phyloP scores from a whole-genome alignment of 139 green algal species.

The Spirogloea muscicola region DNA sequence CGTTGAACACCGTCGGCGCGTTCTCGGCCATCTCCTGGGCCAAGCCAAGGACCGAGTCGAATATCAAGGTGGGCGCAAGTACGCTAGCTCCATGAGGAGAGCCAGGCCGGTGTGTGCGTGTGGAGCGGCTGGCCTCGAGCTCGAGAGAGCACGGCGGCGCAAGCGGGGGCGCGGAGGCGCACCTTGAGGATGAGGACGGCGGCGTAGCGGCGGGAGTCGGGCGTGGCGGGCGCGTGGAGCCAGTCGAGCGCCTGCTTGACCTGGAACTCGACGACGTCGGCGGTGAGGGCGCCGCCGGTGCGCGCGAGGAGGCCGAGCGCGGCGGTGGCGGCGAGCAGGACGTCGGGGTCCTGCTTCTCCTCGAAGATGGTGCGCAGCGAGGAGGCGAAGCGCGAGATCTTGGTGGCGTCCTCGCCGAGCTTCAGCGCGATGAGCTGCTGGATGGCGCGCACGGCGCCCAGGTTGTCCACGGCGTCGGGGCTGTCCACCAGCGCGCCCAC shows the following conservation, averaged over 20 bases:
- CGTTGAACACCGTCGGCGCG: slow-evolving; percentile 96
- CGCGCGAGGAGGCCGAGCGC: slow-evolving; percentile 72
- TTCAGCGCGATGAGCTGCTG: slow-evolving; percentile 84
- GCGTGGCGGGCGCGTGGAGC: slow-evolving; percentile 48
- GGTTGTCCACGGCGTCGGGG: slow-evolving; percentile 32
- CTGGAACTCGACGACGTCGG: slow-evolving; percentile 83
- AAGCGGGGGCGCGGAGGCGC: too few relatives aligned
- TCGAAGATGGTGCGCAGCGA: slow-evolving; percentile 63
- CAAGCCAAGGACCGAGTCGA: too few relatives aligned
- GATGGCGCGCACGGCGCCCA: slow-evolving; percentile 79
- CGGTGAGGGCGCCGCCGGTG: slow-evolving; percentile 67
- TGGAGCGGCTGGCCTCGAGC: too few relatives aligned
- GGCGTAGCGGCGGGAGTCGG: slow-evolving; percentile 58
- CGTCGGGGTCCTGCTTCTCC: slow-evolving; percentile 50
- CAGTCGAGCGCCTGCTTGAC: slow-evolving; percentile 62
- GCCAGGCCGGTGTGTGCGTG: too few relatives aligned
- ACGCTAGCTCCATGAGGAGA: too few relatives aligned
- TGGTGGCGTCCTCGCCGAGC: slow-evolving; percentile 57
- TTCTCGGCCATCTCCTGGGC: slow-evolving; percentile 83
- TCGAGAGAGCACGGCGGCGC: too few relatives aligned
- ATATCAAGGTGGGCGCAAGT: too few relatives aligned
- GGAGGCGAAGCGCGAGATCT: slow-evolving; percentile 62
- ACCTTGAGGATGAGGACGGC: slow-evolving; percentile 71
- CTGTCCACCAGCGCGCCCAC: slow-evolving; percentile 62
- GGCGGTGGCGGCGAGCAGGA: slow-evolving; percentile 60